Conservation (phyloP, 78 protist species). For the Fonticula alba region DNA sequence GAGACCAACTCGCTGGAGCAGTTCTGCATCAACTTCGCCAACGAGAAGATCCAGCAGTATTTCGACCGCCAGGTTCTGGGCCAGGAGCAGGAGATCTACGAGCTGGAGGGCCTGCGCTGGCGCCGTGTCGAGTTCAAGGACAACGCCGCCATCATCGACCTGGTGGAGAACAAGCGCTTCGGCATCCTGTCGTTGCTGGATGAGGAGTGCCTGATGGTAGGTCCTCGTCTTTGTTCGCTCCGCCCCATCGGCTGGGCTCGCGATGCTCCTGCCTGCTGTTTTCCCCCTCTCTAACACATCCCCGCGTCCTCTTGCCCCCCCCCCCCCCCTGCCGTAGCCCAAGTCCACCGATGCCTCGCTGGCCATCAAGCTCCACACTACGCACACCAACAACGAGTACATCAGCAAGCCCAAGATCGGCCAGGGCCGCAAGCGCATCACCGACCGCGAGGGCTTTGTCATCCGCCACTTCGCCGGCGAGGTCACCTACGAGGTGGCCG, state of each 20-base stretch:
- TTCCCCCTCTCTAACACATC: no score
- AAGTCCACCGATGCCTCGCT: slow-evolving; percentile 1
- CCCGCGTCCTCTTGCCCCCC: no score
- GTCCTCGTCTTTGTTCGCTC: no score
- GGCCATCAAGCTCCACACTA: not conserved
- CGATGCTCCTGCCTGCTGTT: no score
- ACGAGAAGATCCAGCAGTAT: slow-evolving; percentile 76
- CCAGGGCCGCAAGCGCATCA: no score
- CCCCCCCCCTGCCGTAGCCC: no score
- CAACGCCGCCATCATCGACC: slow-evolving; percentile 39
- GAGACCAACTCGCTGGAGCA: slow-evolving; percentile 34
- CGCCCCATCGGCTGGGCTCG: no score
- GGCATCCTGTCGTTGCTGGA: slow-evolving; percentile 45
- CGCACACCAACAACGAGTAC: slow-evolving; percentile 48
- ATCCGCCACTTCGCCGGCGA: slow-evolving; percentile 44
- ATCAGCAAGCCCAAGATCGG: slow-evolving; percentile 22
- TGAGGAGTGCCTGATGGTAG: slow-evolving; percentile 40
- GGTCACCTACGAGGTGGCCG: slow-evolving; percentile 19
- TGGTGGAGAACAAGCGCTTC: slow-evolving; percentile 22
- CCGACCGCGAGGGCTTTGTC: slow-evolving; percentile 4
- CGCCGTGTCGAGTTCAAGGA: slow-evolving; percentile 1
- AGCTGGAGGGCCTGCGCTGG: slow-evolving; percentile 32
- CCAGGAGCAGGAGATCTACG: slow-evolving; percentile 56
- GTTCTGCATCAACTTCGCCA: slow-evolving; percentile 57
- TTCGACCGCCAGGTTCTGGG: slow-evolving; percentile 49